These are phyloP conservation scores for Umbelopsis sp. DNA, from an alignment of 192 early-diverging fungal species.

Conservation along the genomic window DNA sequence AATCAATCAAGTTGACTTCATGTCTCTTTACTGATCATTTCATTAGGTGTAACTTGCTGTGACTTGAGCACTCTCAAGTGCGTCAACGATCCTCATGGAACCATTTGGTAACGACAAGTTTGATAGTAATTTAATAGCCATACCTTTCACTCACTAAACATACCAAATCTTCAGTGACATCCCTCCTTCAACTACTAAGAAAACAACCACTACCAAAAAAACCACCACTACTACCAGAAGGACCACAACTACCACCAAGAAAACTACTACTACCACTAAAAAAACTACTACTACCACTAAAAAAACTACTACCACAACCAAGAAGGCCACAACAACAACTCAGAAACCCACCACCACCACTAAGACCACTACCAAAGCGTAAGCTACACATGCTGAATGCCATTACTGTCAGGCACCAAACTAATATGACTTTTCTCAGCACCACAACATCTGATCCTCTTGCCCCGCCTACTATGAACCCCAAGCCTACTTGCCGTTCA, in stretches of 20 bases:
- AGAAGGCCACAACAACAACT: not conserved
- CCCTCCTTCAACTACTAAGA: not conserved
- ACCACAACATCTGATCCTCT: not conserved
- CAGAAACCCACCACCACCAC: not conserved
- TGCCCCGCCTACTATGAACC: not conserved
- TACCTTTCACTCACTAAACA: not conserved
- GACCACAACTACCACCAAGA: not conserved
- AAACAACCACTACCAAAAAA: not conserved
- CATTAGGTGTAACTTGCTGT: constrained; percentile 1
- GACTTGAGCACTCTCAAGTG: constrained; percentile 9
- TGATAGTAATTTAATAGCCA: no score
- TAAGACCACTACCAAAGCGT: not conserved
- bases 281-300: not conserved
- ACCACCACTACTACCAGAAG: not conserved
- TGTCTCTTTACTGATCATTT: not conserved
- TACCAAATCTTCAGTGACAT: not conserved
- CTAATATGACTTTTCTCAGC: not conserved
- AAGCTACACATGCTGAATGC: not conserved
- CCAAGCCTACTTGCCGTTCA: constrained; percentile 22
- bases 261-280: not conserved
- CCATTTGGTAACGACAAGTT: constrained; percentile 6
- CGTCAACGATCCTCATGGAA: constrained; percentile 2
- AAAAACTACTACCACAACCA: not conserved
- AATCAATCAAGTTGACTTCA: not conserved
- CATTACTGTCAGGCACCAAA: not conserved